Evolutionary conservation across 352 stramenopile species (phyloP).

Genomic region (Globisporangium nagaii): DNA sequence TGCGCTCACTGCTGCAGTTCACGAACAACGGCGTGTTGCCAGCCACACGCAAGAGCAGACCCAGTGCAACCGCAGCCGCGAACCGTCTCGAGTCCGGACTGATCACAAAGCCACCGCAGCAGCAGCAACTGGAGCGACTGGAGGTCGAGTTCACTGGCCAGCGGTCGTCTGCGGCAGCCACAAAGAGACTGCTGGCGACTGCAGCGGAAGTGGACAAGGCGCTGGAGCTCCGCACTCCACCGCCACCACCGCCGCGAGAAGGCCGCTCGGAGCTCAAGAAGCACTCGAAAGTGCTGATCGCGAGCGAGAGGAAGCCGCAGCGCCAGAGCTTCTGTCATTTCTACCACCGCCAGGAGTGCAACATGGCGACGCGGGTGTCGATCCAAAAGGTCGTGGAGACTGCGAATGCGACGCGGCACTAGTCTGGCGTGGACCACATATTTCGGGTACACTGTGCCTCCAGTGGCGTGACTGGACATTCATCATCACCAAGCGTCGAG

Average conservation of each 20-base stretch:
- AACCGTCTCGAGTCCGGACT: neutral
- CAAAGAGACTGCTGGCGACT: conserved; percentile 1
- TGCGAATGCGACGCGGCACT: conserved; percentile 6
- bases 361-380: conserved; percentile 28
- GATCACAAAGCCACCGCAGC: neutral
- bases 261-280: conserved; percentile 25
- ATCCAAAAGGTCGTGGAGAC: conserved; percentile 11
- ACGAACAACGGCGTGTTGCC: conserved; percentile 42
- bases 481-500: neutral
- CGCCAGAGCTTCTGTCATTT: conserved; percentile 68
- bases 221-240: conserved; percentile 16
- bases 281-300: conserved; percentile 61
- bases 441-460: too few relatives aligned
- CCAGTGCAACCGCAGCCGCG: neutral
- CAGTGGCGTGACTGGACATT: too few relatives aligned
- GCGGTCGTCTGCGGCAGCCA: neutral
- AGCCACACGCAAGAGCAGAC: neutral
- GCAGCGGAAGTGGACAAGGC: conserved; percentile 9
- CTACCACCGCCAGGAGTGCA: conserved; percentile 48
- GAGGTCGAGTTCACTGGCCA: conserved; percentile 28
- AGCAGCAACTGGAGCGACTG: conserved; percentile 20
- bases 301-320: conserved; percentile 24
- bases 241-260: conserved; percentile 10
- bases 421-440: conserved; percentile 1
- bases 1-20: conserved; percentile 50